These are phyloP conservation scores for Capsicum pubescens DNA, from an alignment of 257 asterid genomes.

Conservation along the genomic window DNA sequence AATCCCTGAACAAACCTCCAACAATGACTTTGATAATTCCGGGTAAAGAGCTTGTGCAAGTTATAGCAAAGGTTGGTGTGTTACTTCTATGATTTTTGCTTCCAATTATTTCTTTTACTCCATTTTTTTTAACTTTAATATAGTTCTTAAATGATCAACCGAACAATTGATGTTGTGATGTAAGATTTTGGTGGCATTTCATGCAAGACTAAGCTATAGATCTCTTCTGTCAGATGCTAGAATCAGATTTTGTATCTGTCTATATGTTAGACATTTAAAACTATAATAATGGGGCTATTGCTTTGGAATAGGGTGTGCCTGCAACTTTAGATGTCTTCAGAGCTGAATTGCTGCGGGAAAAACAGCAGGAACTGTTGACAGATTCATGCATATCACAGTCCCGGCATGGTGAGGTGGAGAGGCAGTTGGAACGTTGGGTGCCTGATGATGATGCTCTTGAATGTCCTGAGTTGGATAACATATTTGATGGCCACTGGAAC, in stretches of 20 bases:
- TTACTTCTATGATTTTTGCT: neutral
- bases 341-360: conserved; percentile 66
- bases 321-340: conserved; percentile 63
- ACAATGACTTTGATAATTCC: conserved; percentile 70
- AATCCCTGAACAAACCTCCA: conserved; percentile 58
- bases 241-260: conserved; percentile 22
- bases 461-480: conserved; percentile 77
- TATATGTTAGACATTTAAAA: neutral
- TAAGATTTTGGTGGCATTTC: conserved; percentile 17
- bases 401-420: conserved; percentile 60
- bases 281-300: conserved; percentile 12
- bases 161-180: neutral
- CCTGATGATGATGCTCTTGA: conserved; percentile 81
- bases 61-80: conserved; percentile 79
- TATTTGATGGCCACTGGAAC: conserved; percentile 84
- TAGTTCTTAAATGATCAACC: neutral
- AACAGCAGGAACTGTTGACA: conserved; percentile 79
- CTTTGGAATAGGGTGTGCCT: conserved; percentile 75
- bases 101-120: neutral
- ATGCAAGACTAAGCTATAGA: conserved; percentile 8
- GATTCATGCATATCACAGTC: conserved; percentile 92
- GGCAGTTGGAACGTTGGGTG: conserved; percentile 91
- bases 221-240: neutral
- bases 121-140: neutral
- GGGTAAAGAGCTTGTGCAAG: conserved; percentile 86